A percentile compares a stretch with the other conserved stretches of the same genome.
Conservation (phyloP, 768 basidiomycete genomes). For the Xerocomellus amylosporus region DNA sequence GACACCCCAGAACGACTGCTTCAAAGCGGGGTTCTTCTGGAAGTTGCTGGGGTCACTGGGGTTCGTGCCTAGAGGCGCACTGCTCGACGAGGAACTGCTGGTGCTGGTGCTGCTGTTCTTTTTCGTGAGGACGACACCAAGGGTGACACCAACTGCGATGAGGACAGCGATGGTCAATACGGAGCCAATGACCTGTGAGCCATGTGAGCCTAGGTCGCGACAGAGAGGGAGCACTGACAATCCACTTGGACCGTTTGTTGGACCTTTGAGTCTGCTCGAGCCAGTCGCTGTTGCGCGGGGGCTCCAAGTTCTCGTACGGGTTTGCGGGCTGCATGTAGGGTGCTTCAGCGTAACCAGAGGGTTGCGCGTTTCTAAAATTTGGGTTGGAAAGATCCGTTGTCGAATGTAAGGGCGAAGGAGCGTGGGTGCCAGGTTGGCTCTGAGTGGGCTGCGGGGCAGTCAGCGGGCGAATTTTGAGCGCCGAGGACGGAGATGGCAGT, state of each 20-base stretch:
- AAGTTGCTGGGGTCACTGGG: slow-evolving; percentile 78
- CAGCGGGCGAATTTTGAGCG: neutral
- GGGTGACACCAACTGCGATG: slow-evolving; percentile 54
- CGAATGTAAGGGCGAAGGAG: slow-evolving; percentile 33
- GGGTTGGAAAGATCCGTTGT: slow-evolving; percentile 21
- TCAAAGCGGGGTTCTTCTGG: slow-evolving; percentile 60
- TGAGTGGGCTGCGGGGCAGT: slow-evolving; percentile 34
- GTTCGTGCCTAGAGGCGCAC: slow-evolving; percentile 32
- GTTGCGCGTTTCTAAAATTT: slow-evolving; percentile 23
- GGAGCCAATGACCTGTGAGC: slow-evolving; percentile 50
- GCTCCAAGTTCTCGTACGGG: slow-evolving; percentile 34
- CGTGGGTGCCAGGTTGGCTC: slow-evolving; percentile 35
- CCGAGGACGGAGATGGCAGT: neutral
- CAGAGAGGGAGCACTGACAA: slow-evolving; percentile 42
- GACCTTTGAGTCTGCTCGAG: slow-evolving; percentile 35
- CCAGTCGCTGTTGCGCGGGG: slow-evolving; percentile 38
- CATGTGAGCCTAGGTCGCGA: neutral
- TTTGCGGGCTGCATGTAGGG: slow-evolving; percentile 25
- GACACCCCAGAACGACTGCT: slow-evolving; percentile 78
- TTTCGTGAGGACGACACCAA: slow-evolving; percentile 65
- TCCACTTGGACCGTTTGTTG: slow-evolving; percentile 48
- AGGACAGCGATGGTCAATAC: slow-evolving; percentile 47
- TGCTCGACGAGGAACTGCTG: slow-evolving; percentile 22
- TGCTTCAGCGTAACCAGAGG: slow-evolving; percentile 23
- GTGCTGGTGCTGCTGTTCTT: slow-evolving; percentile 39